Evolutionary conservation across 176 grass and related monocot species (phyloP).

Genomic region (Aegilops umbellulata): DNA sequence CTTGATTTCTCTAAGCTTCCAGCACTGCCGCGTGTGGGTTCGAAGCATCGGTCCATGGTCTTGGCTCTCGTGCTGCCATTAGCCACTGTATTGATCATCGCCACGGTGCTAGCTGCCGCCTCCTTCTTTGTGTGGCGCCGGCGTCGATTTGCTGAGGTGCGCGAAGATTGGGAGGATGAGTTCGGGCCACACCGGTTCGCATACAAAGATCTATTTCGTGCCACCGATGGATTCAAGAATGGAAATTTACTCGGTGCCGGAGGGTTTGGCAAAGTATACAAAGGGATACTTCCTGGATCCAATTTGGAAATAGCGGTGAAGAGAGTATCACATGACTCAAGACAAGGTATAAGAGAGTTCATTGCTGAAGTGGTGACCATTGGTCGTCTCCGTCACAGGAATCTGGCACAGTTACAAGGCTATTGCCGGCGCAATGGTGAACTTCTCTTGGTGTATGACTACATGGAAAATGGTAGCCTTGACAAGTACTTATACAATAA

Average conservation of each 20-base stretch:
- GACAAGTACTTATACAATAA: slow-evolving; percentile 24
- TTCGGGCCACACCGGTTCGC: slow-evolving; percentile 29
- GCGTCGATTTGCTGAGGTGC: slow-evolving; percentile 5
- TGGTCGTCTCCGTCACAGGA: slow-evolving; percentile 35
- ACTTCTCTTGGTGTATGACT: slow-evolving; percentile 45
- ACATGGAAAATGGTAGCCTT: slow-evolving; percentile 50
- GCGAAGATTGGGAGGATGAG: slow-evolving; percentile 33
- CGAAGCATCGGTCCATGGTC: background rate
- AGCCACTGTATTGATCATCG: background rate
- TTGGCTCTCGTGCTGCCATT: background rate
- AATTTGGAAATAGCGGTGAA: no score
- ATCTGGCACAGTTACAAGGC: slow-evolving; percentile 37
- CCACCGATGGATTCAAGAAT: slow-evolving; percentile 24
- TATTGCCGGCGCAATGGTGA: slow-evolving; percentile 38
- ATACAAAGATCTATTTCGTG: slow-evolving; percentile 31
- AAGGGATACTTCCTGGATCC: no score
- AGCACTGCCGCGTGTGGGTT: background rate
- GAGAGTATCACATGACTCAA: no score
- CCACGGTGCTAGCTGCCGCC: background rate
- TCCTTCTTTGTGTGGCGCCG: background rate
- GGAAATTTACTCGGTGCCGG: slow-evolving; percentile 27
- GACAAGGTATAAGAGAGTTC: no score
- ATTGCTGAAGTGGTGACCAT: slow-evolving; percentile 2
- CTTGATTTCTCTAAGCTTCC: slow-evolving; percentile 28
- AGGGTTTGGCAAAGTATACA: slow-evolving; percentile 32